Evolutionary conservation across 2,329 filamentous ascomycete species (phyloP).

Genomic region (Zymoseptoria crescenta): DNA sequence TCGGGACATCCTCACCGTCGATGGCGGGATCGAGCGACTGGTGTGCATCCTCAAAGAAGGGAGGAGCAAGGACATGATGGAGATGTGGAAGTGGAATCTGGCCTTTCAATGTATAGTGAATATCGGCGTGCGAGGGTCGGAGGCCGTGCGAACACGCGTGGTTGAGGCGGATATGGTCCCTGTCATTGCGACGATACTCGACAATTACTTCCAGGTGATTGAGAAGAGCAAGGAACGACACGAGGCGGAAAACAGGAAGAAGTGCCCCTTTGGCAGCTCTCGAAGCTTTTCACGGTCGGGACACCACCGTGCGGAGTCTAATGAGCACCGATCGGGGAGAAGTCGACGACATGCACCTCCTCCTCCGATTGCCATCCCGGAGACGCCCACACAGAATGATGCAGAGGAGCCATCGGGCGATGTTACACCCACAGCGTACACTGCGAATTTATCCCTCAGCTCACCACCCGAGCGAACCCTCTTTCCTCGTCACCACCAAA

Average conservation of each 20-base stretch:
- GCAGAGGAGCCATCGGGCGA: slow-evolving; percentile 50
- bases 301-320: slow-evolving; percentile 23
- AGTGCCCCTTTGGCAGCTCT: slow-evolving; percentile 34
- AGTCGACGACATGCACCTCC: slow-evolving; percentile 71
- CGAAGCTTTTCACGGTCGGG: slow-evolving; percentile 34
- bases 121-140: slow-evolving; percentile 91
- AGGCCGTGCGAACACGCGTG: slow-evolving; percentile 85
- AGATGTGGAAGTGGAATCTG: slow-evolving; percentile 99
- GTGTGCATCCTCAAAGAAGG: slow-evolving; percentile 98
- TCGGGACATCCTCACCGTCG: slow-evolving; percentile 93
- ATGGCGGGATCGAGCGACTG: slow-evolving; percentile 93
- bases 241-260: slow-evolving; percentile 65
- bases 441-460: slow-evolving; percentile 54
- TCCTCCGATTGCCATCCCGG: slow-evolving; percentile 74
- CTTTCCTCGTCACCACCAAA: slow-evolving; percentile 50
- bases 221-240: slow-evolving; percentile 84
- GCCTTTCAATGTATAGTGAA: slow-evolving; percentile 99
- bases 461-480: slow-evolving; percentile 65
- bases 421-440: slow-evolving; percentile 47
- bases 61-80: slow-evolving; percentile 96
- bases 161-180: slow-evolving; percentile 99
- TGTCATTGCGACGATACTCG: slow-evolving; percentile 93
- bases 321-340: slow-evolving; percentile 37
- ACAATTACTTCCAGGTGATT: slow-evolving; percentile 96
- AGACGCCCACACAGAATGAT: slow-evolving; percentile 38